These are phyloP conservation scores for Thermothielavioides terrestris DNA, from an alignment of 495 filamentous ascomycete genomes.

Conservation along the genomic window DNA sequence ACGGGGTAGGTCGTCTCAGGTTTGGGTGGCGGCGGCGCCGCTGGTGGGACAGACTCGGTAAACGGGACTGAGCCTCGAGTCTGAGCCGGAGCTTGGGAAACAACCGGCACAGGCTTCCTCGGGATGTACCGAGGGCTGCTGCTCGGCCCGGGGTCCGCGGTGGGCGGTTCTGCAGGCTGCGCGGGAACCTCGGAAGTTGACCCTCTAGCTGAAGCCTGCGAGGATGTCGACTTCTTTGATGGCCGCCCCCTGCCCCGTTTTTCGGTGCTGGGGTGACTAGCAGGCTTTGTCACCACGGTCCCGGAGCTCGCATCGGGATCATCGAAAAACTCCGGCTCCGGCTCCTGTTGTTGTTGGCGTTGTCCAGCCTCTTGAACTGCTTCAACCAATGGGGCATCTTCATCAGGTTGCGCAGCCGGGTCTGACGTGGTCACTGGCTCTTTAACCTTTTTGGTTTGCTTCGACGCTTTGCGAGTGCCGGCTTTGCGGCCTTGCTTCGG, in stretches of 20 bases:
- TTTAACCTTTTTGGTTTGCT: slow-evolving; percentile 40
- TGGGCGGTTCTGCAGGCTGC: neutral
- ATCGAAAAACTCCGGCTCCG: slow-evolving; percentile 22
- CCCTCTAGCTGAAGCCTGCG: slow-evolving; percentile 10
- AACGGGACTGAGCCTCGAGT: too few relatives aligned
- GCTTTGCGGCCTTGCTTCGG: slow-evolving; percentile 41
- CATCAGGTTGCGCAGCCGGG: slow-evolving; percentile 15
- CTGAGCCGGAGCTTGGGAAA: neutral
- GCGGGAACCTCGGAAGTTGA: too few relatives aligned
- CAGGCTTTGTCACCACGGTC: slow-evolving; percentile 29
- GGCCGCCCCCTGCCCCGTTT: slow-evolving; percentile 29
- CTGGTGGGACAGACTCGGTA: slow-evolving; percentile 8
- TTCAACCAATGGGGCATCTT: slow-evolving; percentile 15
- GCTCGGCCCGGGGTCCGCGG: slow-evolving; percentile 4
- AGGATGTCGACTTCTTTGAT: slow-evolving; percentile 23
- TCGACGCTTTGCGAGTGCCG: slow-evolving; percentile 34
- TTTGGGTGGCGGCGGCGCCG: slow-evolving; percentile 10
- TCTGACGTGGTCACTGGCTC: slow-evolving; percentile 13
- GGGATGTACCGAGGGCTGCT: slow-evolving; percentile 5
- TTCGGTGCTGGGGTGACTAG: slow-evolving; percentile 17
- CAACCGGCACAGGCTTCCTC: slow-evolving; percentile 10
- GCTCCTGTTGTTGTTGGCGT: slow-evolving; percentile 20
- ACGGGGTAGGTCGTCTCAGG: slow-evolving; percentile 25
- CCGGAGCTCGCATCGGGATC: slow-evolving; percentile 38
- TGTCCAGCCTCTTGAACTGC: slow-evolving; percentile 19